Conservation (phyloP, 306 rosid species). For the Trichosanthes cucumerina region DNA sequence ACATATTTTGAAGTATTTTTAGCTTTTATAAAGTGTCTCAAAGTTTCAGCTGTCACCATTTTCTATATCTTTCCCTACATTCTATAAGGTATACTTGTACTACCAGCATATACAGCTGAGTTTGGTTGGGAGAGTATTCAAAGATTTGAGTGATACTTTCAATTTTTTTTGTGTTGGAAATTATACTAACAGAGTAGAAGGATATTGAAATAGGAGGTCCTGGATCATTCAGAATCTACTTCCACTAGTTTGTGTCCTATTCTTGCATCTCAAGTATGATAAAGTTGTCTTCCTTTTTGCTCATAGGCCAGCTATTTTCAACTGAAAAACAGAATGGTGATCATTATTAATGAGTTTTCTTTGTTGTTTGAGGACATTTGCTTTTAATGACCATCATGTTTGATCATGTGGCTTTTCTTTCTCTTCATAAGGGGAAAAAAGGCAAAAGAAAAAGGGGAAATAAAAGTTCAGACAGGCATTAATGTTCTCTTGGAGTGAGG, state of each 20-base stretch:
- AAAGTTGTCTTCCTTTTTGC: slow-evolving; percentile 15
- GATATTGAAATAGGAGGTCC: neutral
- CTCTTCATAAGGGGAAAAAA: neutral
- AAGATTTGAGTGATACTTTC: neutral
- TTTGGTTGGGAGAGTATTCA: neutral
- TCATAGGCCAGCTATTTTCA: slow-evolving; percentile 12
- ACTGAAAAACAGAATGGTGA: neutral
- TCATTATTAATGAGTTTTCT: slow-evolving; percentile 7
- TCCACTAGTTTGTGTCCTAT: slow-evolving; percentile 17
- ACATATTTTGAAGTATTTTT: slow-evolving; percentile 8
- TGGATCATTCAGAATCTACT: neutral
- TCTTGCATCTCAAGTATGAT: slow-evolving; percentile 25
- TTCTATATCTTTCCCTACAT: slow-evolving; percentile 6
- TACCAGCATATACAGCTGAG: slow-evolving; percentile 7
- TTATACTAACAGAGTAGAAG: neutral
- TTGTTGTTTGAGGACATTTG: slow-evolving; percentile 10
- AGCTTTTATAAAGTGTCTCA: slow-evolving; percentile 3
- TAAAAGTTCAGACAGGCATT: slow-evolving; percentile 2
- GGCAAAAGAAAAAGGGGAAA: neutral
- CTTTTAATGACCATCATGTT: slow-evolving; percentile 17
- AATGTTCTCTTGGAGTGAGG: slow-evolving; percentile 11
- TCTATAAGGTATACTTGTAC: slow-evolving; percentile 7
- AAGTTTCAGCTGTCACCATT: neutral
- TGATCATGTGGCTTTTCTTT: slow-evolving; percentile 12
- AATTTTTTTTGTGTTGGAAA: neutral